Evolutionary conservation across 1,139 yeast genomes (phyloP).

Genomic region (Arxiozyma heterogenica): DNA sequence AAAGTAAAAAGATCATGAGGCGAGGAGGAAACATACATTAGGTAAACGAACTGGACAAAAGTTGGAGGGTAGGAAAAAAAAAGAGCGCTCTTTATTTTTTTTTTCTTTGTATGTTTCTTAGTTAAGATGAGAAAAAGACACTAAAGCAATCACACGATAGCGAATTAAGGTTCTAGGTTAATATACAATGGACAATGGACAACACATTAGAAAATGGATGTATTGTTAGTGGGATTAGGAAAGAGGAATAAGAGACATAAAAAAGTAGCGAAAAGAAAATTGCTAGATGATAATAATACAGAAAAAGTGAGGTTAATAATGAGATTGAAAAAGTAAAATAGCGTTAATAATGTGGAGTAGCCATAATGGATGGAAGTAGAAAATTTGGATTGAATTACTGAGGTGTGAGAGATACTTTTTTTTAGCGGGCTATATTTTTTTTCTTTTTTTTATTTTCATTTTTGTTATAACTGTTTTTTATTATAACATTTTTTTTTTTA

Average conservation of each 20-base stretch:
- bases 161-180: neutral
- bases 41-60: too few relatives aligned
- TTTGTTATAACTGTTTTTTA: too few relatives aligned
- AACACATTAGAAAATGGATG: neutral
- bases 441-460: too few relatives aligned
- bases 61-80: too few relatives aligned
- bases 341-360: neutral
- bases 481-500: too few relatives aligned
- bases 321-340: neutral
- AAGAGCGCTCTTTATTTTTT: neutral
- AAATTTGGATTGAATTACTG: neutral
- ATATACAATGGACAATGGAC: neutral
- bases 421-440: too few relatives aligned
- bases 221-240: neutral
- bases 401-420: neutral
- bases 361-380: neutral
- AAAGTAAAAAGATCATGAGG: too few relatives aligned
- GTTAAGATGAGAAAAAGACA: neutral
- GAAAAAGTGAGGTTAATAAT: too few relatives aligned
- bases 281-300: neutral
- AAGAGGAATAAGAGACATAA: neutral
- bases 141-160: neutral
- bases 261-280: neutral
- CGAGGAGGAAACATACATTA: too few relatives aligned
- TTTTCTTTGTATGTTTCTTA: neutral